Evolutionary conservation across 441 rosid genomes (phyloP), one percentile per base, ranked within the genome.

Genomic region (Codiaeum variegatum): DNA sequence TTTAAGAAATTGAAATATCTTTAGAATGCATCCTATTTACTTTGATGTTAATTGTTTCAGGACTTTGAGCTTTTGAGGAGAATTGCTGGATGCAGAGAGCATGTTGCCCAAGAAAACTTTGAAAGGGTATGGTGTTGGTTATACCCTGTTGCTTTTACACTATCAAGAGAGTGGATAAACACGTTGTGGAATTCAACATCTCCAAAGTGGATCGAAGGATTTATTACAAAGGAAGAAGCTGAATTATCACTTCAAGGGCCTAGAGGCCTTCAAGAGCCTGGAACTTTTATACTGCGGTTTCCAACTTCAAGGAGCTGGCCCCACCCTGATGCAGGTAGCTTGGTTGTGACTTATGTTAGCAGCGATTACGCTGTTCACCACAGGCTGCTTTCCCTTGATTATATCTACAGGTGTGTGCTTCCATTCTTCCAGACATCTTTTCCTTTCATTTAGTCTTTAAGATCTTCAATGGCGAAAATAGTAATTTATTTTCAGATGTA

Each of bases 221-320:
- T 93, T 77, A 80, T 93, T 61, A 87, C 91, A 3, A 91, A 85
- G 84, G 96, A 91, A 87, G 98, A 93, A 73, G 98, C 94, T n/a
- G 97, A 93, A 78, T 54, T 72, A 69, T 93, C 97, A 8, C 96
- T 91, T 73, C 94, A 81, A 79, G 86, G 87, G 42, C 85, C 88
- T 6, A 70, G 84, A 34, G 92, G 90, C 38, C 86, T 83, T 81
- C 96, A 85, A 76, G 93, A 90, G 75, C 96, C 94, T 0, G 98
- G 98, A 23, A 91, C 97, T 8, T 93, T 91, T 79, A 74, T 90
- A 36, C 84, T 93, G 54, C 83, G 94, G 62, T 91, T 93, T 79
- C 98, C 98, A 40, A 83, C 84, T 77, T 88, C 93, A 61, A 88
- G 98, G 87, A 91, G 88, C 83, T 93, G 98, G 97, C 96, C 98